A percentile compares a stretch with the other conserved stretches of the same genome.
These are phyloP conservation scores for Carpinus fangiana DNA, from an alignment of 306 rosid genomes.

Conservation along the genomic window DNA sequence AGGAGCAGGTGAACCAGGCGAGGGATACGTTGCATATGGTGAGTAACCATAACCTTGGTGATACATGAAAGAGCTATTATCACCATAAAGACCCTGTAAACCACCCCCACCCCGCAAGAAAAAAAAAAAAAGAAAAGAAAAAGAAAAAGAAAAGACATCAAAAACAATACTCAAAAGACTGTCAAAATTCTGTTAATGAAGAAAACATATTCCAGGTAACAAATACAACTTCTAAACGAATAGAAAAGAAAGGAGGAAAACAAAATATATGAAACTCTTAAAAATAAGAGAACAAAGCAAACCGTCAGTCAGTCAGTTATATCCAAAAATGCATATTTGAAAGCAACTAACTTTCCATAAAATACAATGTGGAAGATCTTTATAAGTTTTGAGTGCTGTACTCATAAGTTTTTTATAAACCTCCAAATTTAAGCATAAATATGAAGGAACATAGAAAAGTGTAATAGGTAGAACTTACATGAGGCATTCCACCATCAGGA, in stretches of 20 bases:
- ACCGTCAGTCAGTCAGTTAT: not conserved
- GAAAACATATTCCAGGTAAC: too few species aligned
- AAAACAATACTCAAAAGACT: not conserved
- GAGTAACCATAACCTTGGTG: conserved; percentile 48
- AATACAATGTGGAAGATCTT: not conserved
- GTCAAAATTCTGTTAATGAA: not conserved
- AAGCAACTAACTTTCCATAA: not conserved
- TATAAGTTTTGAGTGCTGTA: too few species aligned
- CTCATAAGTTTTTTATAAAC: too few species aligned
- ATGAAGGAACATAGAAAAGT: not conserved
- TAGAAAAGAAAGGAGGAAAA: not conserved
- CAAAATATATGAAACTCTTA: not conserved
- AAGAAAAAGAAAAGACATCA: not conserved
- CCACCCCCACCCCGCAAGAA: too few species aligned
- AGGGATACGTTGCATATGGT: conserved; percentile 42
- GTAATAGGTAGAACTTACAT: conserved; percentile 29
- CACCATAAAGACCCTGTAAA: conserved; percentile 48
- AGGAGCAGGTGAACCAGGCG: conserved; percentile 33
- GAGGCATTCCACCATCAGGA: conserved; percentile 47
- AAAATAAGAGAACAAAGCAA: not conserved
- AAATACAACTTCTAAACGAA: too few species aligned
- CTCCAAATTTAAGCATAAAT: not conserved
- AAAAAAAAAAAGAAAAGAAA: too few species aligned
- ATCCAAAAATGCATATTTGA: not conserved
- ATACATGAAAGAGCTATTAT: conserved; percentile 42